Percentiles rank a stretch among this genome's conserved stretches.
Evolutionary conservation across 305 asterid genomes (phyloP).

Genomic region (Nicotiana rustica): DNA sequence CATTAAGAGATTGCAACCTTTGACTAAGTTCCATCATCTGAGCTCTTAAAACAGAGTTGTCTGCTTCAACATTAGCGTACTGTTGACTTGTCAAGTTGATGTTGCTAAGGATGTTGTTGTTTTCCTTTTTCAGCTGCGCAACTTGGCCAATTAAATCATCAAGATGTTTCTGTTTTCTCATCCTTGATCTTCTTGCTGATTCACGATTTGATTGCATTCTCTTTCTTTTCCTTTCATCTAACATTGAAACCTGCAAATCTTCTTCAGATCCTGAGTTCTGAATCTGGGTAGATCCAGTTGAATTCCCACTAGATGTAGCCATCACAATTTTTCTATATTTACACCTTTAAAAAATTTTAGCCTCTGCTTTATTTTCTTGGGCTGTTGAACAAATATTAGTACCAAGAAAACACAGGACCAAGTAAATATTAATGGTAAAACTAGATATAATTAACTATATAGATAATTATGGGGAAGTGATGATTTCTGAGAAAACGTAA

Average conservation of each 20-base stretch:
- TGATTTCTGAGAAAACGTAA: slow-evolving; percentile 74
- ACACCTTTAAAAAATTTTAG: neutral
- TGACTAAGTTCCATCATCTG: slow-evolving; percentile 81
- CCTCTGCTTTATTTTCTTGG: neutral
- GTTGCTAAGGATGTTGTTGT: slow-evolving; percentile 52
- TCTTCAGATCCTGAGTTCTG: slow-evolving; percentile 63
- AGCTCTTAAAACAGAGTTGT: slow-evolving; percentile 75
- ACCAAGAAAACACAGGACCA: slow-evolving; percentile 33
- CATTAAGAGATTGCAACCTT: slow-evolving; percentile 68
- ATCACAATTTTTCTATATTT: slow-evolving; percentile 32
- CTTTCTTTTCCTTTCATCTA: slow-evolving; percentile 76
- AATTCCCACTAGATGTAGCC: slow-evolving; percentile 75
- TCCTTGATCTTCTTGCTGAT: slow-evolving; percentile 87
- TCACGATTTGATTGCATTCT: slow-evolving; percentile 87
- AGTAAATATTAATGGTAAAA: neutral
- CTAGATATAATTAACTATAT: neutral
- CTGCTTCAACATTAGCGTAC: slow-evolving; percentile 59
- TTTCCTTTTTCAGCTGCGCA: slow-evolving; percentile 58
- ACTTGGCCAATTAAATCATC: slow-evolving; percentile 71
- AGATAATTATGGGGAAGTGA: neutral
- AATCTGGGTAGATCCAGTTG: slow-evolving; percentile 60
- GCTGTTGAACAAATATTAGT: neutral
- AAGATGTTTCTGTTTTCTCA: slow-evolving; percentile 82
- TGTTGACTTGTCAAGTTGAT: slow-evolving; percentile 56
- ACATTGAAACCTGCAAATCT: slow-evolving; percentile 48